phyloP scores from a whole-genome alignment of 2,329 filamentous ascomycete genomes.

The Ampelomyces quisqualis region DNA sequence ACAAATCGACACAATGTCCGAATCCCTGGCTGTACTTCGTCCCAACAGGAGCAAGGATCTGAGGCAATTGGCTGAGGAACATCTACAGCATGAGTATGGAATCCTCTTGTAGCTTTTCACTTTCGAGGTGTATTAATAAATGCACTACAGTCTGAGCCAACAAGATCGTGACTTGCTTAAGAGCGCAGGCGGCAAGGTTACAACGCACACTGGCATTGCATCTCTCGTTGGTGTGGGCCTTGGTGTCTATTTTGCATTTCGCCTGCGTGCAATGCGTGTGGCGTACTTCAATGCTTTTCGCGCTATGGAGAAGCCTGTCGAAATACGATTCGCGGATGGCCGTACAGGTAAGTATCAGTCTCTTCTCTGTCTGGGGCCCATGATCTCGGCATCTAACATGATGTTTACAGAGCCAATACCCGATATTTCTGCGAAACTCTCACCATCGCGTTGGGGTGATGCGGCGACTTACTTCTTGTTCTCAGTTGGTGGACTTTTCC shows the following conservation, averaged over 20 bases:
- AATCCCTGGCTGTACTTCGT: conserved; percentile 37
- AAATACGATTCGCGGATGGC: conserved; percentile 63
- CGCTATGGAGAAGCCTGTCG: conserved; percentile 61
- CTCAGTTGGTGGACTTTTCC: conserved; percentile 60
- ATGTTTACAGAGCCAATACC: conserved; percentile 57
- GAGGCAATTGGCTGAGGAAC: conserved; percentile 34
- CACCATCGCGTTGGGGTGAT: conserved; percentile 61
- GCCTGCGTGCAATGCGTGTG: conserved; percentile 57
- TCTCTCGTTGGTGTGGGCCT: conserved; percentile 62
- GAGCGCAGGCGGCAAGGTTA: conserved; percentile 57
- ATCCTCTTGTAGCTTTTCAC: background rate
- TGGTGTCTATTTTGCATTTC: conserved; percentile 55
- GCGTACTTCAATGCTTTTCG: conserved; percentile 64
- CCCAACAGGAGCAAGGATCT: conserved; percentile 31
- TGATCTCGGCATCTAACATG: too few species aligned
- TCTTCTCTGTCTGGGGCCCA: too few species aligned
- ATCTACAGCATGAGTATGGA: conserved; percentile 38
- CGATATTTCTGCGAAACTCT: conserved; percentile 59
- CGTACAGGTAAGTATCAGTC: conserved; percentile 50
- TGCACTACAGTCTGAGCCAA: conserved; percentile 46
- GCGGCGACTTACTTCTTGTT: conserved; percentile 65
- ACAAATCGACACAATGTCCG: conserved; percentile 25
- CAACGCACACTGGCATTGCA: conserved; percentile 58
- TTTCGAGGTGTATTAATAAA: conserved; percentile 1
- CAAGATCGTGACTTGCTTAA: conserved; percentile 61